Evolutionary conservation across 805 yeast species (phyloP), one percentile per base, ranked within the genome.

Genomic region (Candida taoyuanica): DNA sequence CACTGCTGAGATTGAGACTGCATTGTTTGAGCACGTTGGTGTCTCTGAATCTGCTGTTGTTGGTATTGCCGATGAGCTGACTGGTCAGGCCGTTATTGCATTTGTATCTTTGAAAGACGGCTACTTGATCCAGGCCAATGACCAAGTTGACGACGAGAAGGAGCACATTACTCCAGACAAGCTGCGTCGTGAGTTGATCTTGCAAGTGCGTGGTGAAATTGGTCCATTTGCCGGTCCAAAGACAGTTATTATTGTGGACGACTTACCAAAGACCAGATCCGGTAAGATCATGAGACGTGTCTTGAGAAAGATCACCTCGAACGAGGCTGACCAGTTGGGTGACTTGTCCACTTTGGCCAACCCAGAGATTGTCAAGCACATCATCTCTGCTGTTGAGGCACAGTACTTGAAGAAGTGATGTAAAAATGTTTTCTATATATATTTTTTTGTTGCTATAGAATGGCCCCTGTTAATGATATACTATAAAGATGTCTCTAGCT

Each of bases 221-320:
- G 93, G 93, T 23, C 91, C 93, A 39, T 83, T 83, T 64, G 93
- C 93, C 27, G 87, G 91, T 31, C 93, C 93, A 48, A 83, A 83
- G 64, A 62, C 77, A 33, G 80, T 84, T 45, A 69, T 83, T 31
- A 62, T 83, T 38, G 91, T 83, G 36, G 75, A 74, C 52, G 93
- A 83, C 59, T 75, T 83, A 61, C 93, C 93, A 56, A 83, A 83
- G 72, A 83, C 93, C 11, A 78, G 93, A 69, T 81, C 88, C 5
- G 93, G 93, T 57, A 83, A 83, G 68, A 83, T 83, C 52, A 83
- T 83, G 93, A 78, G 93, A 74, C 74, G 93, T 68, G 82, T 83
- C 56, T 71, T 83, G 62, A 76, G 93, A 67, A 83, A 83, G 68
- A 70, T 83, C 44, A 67, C 81, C 34, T 81, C 87, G 33, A 71